phyloP scores from a whole-genome alignment of 306 rosid species.

The Astragalus glycyphyllos region DNA sequence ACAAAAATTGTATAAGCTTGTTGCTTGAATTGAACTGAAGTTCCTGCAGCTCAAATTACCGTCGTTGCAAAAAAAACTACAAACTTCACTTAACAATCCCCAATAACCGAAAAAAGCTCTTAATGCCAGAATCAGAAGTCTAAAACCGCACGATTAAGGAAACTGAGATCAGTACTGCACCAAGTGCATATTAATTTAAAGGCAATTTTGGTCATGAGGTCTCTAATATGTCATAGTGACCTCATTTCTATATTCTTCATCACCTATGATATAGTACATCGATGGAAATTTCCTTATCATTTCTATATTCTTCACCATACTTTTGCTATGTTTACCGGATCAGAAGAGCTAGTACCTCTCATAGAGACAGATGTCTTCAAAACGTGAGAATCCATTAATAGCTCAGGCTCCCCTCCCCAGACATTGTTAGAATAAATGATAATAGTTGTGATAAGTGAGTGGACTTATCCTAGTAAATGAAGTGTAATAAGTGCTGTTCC shows the following conservation, averaged over 20 bases:
- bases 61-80: constrained; percentile 22
- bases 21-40: constrained; percentile 45
- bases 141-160: constrained; percentile 37
- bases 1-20: constrained; percentile 49
- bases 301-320: constrained; percentile 81
- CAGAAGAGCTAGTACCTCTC: constrained; percentile 62
- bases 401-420: too few relatives aligned
- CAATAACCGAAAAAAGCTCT: constrained; percentile 35
- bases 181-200: constrained; percentile 43
- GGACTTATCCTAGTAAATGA: too few relatives aligned
- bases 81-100: constrained; percentile 21
- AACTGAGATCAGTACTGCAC: constrained; percentile 30
- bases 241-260: too few relatives aligned
- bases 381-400: too few relatives aligned
- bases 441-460: too few relatives aligned
- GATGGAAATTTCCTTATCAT: constrained; percentile 64
- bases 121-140: background rate
- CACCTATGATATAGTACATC: constrained; percentile 89
- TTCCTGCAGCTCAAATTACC: constrained; percentile 38
- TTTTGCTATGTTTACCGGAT: constrained; percentile 75
- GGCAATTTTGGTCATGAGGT: constrained; percentile 46
- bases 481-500: too few relatives aligned
- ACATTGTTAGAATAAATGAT: too few relatives aligned
- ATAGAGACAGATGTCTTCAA: constrained; percentile 80
- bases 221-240: constrained; percentile 91